Conservation (phyloP, 2,329 filamentous ascomycete species). For the Botrytis sinoallii region DNA sequence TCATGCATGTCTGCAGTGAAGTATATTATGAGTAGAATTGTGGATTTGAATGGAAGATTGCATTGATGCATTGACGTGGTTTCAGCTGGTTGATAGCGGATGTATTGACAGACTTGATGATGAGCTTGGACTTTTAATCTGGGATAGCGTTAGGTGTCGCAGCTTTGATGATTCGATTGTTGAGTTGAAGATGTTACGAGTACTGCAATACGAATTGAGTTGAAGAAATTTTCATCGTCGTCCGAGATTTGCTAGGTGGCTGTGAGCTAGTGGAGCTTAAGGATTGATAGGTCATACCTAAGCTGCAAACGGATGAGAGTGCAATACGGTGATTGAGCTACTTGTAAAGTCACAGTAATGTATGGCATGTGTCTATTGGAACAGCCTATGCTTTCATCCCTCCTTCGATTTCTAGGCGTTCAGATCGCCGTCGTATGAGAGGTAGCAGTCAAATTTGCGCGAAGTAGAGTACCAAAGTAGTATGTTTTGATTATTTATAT, state of each 20-base stretch:
- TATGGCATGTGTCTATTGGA: background rate
- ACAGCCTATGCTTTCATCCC: background rate
- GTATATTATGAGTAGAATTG: background rate
- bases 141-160: background rate
- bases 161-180: background rate
- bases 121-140: background rate
- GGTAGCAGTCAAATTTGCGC: too few relatives aligned
- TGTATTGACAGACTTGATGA: background rate
- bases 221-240: background rate
- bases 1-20: background rate
- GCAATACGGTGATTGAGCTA: background rate
- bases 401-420: background rate
- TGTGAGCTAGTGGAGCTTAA: background rate
- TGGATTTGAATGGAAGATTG: background rate
- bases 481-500: conserved; percentile 3
- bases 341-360: background rate
- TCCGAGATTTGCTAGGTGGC: background rate
- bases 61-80: conserved; percentile 8
- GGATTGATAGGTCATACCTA: background rate
- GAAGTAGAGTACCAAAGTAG: background rate
- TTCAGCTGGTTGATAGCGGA: background rate
- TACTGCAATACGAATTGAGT: background rate
- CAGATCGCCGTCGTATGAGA: background rate
- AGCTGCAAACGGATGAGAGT: too few relatives aligned
- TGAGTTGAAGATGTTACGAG: background rate